Evolutionary conservation across 352 stramenopile genomes (phyloP).

Genomic region (Phytophthora melonis): DNA sequence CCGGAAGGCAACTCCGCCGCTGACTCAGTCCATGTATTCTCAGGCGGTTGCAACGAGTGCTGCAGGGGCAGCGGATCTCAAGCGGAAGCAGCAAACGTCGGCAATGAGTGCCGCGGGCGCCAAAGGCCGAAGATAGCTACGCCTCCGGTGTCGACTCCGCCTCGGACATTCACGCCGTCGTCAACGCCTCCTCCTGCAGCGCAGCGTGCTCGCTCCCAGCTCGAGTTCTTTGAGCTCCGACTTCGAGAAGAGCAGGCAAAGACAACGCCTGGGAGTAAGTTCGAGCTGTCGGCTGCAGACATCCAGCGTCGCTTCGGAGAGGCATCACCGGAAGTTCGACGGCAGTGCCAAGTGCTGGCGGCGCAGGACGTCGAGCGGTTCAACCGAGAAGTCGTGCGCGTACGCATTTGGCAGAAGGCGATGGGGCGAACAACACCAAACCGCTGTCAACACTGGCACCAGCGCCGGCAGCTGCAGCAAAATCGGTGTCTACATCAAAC

Average conservation of each 20-base stretch:
- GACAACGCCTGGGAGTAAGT: constrained; percentile 4
- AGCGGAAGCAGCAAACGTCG: constrained; percentile 27
- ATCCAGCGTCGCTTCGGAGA: constrained; percentile 45
- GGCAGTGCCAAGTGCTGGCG: constrained; percentile 56
- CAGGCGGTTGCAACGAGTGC: neutral
- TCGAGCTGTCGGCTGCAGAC: constrained; percentile 28
- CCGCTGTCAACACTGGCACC: constrained; percentile 6
- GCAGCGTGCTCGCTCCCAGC: constrained; percentile 35
- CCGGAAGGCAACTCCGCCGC: constrained; percentile 34
- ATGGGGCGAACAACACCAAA: constrained; percentile 22
- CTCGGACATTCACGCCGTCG: constrained; percentile 47
- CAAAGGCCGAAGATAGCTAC: constrained; percentile 27
- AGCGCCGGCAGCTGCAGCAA: neutral
- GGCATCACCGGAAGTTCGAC: constrained; percentile 40
- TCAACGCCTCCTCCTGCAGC: constrained; percentile 50
- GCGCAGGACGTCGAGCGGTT: constrained; percentile 63
- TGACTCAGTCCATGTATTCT: neutral
- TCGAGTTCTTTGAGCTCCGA: constrained; percentile 59
- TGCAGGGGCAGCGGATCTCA: constrained; percentile 24
- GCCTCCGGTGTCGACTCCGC: constrained; percentile 4
- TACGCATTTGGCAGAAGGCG: constrained; percentile 71
- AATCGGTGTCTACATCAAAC: neutral
- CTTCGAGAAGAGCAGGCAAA: constrained; percentile 22
- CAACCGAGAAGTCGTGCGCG: constrained; percentile 66
- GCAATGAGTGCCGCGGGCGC: constrained; percentile 3